These are phyloP conservation scores for Austroboletus olivaceoglutinosus DNA, from an alignment of 1,284 basidiomycete genomes.

Conservation along the genomic window DNA sequence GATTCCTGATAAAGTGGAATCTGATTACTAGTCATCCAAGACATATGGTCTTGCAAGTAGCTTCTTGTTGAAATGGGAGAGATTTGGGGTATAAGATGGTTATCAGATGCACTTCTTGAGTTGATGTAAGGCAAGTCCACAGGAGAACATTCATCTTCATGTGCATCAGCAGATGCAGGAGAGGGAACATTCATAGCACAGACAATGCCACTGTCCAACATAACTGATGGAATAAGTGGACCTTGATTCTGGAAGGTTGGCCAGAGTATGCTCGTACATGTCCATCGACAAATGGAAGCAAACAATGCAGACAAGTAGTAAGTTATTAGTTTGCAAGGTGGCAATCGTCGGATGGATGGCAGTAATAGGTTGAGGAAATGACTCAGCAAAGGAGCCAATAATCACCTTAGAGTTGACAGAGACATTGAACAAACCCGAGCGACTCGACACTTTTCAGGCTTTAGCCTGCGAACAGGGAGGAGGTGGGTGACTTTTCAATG, in stretches of 20 bases:
- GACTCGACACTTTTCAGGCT: neutral
- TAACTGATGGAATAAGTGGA: neutral
- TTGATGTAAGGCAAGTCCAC: conserved; percentile 19
- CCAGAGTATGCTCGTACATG: neutral
- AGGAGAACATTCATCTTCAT: conserved; percentile 8
- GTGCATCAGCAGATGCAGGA: neutral
- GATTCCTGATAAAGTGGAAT: conserved; percentile 17
- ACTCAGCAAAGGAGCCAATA: conserved; percentile 7
- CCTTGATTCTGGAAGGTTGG: neutral
- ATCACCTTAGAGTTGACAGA: neutral
- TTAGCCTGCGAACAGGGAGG: neutral
- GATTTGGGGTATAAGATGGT: conserved; percentile 18
- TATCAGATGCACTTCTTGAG: conserved; percentile 13
- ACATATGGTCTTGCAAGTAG: conserved; percentile 6
- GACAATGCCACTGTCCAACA: neutral
- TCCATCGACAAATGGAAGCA: conserved; percentile 1
- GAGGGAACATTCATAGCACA: conserved; percentile 22
- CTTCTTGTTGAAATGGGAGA: conserved; percentile 15
- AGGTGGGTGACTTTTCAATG: too few relatives aligned
- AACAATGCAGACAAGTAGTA: conserved; percentile 10
- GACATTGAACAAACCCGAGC: neutral
- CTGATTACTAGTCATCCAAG: conserved; percentile 13
- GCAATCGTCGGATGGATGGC: neutral
- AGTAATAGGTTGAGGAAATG: conserved; percentile 8
- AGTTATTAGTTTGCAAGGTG: conserved; percentile 1